Percentiles rank a stretch among this genome's conserved stretches.
Evolutionary conservation across 495 filamentous ascomycete genomes (phyloP).

Genomic region (Penicillium steckii): DNA sequence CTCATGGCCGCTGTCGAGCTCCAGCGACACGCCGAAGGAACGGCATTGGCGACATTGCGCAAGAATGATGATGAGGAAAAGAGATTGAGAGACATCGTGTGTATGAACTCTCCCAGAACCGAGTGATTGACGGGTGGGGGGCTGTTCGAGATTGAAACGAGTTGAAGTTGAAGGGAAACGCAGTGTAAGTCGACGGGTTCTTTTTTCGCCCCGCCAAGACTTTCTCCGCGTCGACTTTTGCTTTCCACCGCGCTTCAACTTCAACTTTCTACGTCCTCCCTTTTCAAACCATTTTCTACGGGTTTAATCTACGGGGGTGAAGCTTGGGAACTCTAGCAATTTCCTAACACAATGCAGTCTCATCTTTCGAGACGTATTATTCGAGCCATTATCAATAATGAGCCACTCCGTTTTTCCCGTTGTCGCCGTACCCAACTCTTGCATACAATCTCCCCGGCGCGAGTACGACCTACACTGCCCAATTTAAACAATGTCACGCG

Average conservation of each 20-base stretch:
- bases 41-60: constrained; percentile 24
- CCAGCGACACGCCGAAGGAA: constrained; percentile 36
- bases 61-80: constrained; percentile 30
- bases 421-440: constrained; percentile 36
- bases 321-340: neutral
- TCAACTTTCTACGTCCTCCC: neutral
- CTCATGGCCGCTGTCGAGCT: constrained; percentile 38
- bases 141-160: neutral
- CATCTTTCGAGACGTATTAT: constrained; percentile 76
- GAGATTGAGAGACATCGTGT: constrained; percentile 33
- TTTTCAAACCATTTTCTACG: neutral
- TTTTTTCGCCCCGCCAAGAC: constrained; percentile 35
- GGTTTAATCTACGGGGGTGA: neutral
- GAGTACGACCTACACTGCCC: constrained; percentile 20
- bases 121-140: constrained; percentile 1
- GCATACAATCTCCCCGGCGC: constrained; percentile 29
- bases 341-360: constrained; percentile 67
- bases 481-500: constrained; percentile 23
- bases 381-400: constrained; percentile 64
- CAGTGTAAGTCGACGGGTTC: constrained; percentile 12
- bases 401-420: constrained; percentile 52
- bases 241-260: neutral
- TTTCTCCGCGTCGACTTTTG: constrained; percentile 21
- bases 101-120: neutral
- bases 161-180: neutral